Evolutionary conservation across 2,329 filamentous ascomycete genomes (phyloP).

Genomic region (Cladophialophora chaetospira): DNA sequence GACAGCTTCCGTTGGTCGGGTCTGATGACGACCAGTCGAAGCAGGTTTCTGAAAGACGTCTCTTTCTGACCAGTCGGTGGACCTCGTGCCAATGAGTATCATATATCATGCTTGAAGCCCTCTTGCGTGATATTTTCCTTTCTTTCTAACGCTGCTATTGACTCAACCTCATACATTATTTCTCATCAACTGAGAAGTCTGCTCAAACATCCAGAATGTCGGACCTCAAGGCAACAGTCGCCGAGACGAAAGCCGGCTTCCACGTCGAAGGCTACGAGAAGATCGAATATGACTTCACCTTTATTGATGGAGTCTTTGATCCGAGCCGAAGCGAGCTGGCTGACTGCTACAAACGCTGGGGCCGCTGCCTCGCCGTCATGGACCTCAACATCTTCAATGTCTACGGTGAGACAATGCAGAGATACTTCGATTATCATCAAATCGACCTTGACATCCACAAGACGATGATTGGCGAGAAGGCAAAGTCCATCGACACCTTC

Average conservation of each 20-base stretch:
- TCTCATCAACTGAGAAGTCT: neutral
- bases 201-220: slow-evolving; percentile 57
- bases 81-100: neutral
- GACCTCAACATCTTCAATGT: slow-evolving; percentile 71
- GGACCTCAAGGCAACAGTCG: slow-evolving; percentile 67
- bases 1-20: neutral
- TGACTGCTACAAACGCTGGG: slow-evolving; percentile 66
- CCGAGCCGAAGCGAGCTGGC: slow-evolving; percentile 62
- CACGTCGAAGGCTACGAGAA: slow-evolving; percentile 74
- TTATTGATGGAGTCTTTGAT: slow-evolving; percentile 70
- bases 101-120: neutral
- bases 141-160: neutral
- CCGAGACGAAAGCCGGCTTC: slow-evolving; percentile 66
- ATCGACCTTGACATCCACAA: slow-evolving; percentile 67
- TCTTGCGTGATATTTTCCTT: neutral
- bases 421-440: slow-evolving; percentile 67
- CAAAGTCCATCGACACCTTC: slow-evolving; percentile 71
- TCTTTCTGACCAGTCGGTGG: neutral
- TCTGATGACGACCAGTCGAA: neutral
- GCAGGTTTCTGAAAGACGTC: neutral
- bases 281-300: slow-evolving; percentile 74
- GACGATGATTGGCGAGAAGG: slow-evolving; percentile 74
- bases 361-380: slow-evolving; percentile 67
- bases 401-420: slow-evolving; percentile 66
- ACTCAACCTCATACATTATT: neutral